Conservation (phyloP, 2,329 filamentous ascomycete genomes). For the Colletotrichum sp. region DNA sequence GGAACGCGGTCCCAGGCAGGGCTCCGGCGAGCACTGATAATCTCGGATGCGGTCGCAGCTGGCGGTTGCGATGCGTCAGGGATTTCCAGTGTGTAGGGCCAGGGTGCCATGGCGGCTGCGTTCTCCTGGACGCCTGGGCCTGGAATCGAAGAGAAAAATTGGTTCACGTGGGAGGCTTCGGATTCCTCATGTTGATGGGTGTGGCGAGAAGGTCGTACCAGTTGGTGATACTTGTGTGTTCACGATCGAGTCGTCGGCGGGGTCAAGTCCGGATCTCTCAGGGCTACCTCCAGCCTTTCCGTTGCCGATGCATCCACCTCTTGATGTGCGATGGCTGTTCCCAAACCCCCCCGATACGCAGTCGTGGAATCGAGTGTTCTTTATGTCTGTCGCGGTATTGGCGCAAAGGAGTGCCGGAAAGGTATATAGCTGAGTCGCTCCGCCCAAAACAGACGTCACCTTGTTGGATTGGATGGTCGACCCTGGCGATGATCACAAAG, state of each 20-base stretch:
- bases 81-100: background rate
- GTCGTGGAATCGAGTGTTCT: background rate
- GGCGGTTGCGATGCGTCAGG: background rate
- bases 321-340: background rate
- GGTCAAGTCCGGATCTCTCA: background rate
- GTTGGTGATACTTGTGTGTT: background rate
- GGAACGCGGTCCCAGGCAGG: slow-evolving; percentile 6
- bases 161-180: slow-evolving; percentile 19
- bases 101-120: slow-evolving; percentile 16
- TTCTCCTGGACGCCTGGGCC: background rate
- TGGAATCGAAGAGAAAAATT: background rate
- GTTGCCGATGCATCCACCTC: background rate
- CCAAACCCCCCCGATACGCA: background rate
- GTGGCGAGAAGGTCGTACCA: background rate
- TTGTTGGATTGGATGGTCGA: background rate
- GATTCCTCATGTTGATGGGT: slow-evolving; percentile 17
- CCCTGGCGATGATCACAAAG: background rate
- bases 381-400: background rate
- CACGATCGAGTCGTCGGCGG: background rate
- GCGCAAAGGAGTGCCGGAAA: background rate
- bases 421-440: background rate
- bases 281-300: background rate
- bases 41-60: background rate
- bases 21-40: background rate
- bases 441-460: background rate